Evolutionary conservation across 2,329 filamentous ascomycete species (phyloP).

Genomic region (Bipolaris sorokiniana): DNA sequence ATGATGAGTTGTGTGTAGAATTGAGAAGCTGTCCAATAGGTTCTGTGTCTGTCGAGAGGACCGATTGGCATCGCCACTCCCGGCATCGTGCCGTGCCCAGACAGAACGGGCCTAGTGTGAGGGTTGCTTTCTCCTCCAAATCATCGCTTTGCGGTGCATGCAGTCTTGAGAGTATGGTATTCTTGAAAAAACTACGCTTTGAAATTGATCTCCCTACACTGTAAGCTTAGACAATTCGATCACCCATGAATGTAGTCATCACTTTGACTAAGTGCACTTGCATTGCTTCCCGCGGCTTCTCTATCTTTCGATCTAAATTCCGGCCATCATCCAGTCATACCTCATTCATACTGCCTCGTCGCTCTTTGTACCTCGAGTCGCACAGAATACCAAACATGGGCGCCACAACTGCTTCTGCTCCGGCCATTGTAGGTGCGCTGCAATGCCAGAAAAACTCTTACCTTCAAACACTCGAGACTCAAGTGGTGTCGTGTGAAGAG

Average conservation of each 20-base stretch:
- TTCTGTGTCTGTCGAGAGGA: too few relatives aligned
- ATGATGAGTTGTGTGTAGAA: background rate
- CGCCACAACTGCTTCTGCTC: constrained; percentile 15
- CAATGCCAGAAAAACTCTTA: constrained; percentile 45
- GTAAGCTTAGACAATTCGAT: background rate
- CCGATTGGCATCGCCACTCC: too few relatives aligned
- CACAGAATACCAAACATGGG: constrained; percentile 23
- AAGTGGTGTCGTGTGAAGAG: constrained; percentile 42
- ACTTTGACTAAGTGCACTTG: constrained; percentile 21
- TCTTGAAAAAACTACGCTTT: background rate
- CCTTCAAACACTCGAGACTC: constrained; percentile 36
- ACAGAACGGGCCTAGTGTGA: background rate
- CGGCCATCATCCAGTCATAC: constrained; percentile 14
- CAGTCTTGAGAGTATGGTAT: background rate
- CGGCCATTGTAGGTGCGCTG: constrained; percentile 40
- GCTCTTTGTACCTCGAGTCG: background rate
- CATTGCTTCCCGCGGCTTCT: constrained; percentile 20
- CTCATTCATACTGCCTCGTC: background rate
- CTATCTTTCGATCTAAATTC: constrained; percentile 9
- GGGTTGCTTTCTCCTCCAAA: background rate
- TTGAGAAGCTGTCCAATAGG: background rate
- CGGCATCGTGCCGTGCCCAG: background rate
- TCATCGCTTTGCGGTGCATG: background rate
- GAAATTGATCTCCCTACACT: background rate
- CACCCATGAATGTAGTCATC: constrained; percentile 13